Evolutionary conservation across 1,284 basidiomycete species (phyloP), one percentile per base, ranked within the genome.

Genomic region (Puccinia brachypodii): DNA sequence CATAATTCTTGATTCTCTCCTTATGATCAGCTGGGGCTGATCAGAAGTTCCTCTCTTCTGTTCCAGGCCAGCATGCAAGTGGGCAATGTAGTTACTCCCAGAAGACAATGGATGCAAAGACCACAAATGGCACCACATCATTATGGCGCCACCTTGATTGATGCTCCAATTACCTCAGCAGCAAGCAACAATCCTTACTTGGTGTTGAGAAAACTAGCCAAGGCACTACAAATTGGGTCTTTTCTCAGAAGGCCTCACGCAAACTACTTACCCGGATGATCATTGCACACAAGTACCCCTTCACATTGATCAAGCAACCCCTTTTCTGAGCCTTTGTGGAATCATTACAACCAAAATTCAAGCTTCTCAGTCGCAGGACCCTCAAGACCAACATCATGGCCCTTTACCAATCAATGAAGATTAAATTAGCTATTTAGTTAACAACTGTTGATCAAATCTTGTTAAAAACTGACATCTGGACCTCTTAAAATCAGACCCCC

Each of bases 301-400:
- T 62, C 60, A 28, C 28, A 13, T 31, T 62, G 4, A 36, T 62
- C 60, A 31, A 62, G 19, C 28, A 62, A 3, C 4, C 25, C 25
- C 33, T 28, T 6, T 62, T 62, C 60, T 3, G 19, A 31, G 33
- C 8, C 11, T 62, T 62, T 62, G 4, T 62, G 4, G 6, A 6
- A 28, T 62, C 60, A 7, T 36, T 62, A 11, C 60, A 62, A 36
- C 60, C 60, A 31, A 62, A 62, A 31, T 62, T 62, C 60, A 62
- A 62, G 22, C 25, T 62, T 28, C 28, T 31, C 25, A 62, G 60
- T 31, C 60, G 28, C 7, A 25, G 22, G 6, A 62, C 60, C 60
- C 28, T 62, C 60, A 62, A 62, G 33, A 62, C 14, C 60, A n/a
- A 62, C 19, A 36, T 62, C 60, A 62, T 62, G 60, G 28, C 60